Evolutionary conservation across 768 basidiomycete genomes (phyloP).

Genomic region (Aureoboletus auriporus): DNA sequence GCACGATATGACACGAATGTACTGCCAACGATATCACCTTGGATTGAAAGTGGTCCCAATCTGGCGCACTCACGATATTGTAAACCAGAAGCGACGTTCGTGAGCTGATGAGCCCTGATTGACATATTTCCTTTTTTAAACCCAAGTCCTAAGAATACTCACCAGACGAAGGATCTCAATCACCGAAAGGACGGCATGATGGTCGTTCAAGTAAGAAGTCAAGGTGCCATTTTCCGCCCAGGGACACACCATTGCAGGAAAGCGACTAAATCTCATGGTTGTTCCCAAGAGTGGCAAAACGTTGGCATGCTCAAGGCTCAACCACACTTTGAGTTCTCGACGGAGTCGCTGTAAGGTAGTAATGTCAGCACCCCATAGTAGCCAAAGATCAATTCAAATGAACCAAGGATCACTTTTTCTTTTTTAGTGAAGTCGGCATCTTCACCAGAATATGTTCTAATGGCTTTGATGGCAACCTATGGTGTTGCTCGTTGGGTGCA

Average conservation of each 20-base stretch:
- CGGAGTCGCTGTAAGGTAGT: conserved; percentile 8
- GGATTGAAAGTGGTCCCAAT: background rate
- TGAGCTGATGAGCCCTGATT: background rate
- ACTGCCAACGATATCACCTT: background rate
- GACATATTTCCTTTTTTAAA: background rate
- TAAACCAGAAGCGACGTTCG: background rate
- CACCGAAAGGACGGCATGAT: background rate
- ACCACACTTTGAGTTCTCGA: conserved; percentile 4
- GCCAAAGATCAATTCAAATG: background rate
- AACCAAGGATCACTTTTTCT: background rate
- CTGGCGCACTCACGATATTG: conserved; percentile 2
- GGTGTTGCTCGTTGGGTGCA: background rate
- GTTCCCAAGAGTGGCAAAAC: background rate
- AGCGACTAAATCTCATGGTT: background rate
- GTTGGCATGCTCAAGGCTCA: background rate
- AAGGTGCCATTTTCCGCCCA: conserved; percentile 1
- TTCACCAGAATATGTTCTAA: conserved; percentile 1
- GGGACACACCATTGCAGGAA: conserved; percentile 1
- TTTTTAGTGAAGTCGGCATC: conserved; percentile 7
- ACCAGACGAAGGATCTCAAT: background rate
- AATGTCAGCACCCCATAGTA: no score
- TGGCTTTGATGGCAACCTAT: conserved; percentile 9
- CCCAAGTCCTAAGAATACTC: background rate
- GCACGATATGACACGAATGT: conserved; percentile 3
- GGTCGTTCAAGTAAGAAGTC: background rate